These are phyloP conservation scores for Syncephalastrum contaminatum DNA, from an alignment of 371 early-diverging fungal genomes.

Conservation along the genomic window DNA sequence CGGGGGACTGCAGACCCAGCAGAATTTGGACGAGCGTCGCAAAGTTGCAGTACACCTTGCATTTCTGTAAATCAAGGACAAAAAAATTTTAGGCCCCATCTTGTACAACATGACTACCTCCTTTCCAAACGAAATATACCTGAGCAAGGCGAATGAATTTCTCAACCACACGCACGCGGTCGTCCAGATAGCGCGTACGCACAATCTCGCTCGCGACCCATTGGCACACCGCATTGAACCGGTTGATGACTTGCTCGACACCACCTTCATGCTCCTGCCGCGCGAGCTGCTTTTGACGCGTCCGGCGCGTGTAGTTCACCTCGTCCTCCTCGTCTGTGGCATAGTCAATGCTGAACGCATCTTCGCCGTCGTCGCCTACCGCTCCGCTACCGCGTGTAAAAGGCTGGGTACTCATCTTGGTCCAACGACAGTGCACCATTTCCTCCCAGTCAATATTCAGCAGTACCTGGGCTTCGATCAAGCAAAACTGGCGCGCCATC, in stretches of 20 bases:
- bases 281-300: conserved; percentile 14
- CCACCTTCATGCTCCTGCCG: conserved; percentile 27
- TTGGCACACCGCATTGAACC: conserved; percentile 69
- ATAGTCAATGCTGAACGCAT: conserved; percentile 8
- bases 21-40: conserved; percentile 62
- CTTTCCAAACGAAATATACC: conserved; percentile 27
- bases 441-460: conserved; percentile 63
- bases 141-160: conserved; percentile 74
- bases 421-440: conserved; percentile 61
- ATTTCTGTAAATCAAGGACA: conserved; percentile 41
- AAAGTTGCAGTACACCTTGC: conserved; percentile 63
- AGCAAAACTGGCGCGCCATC: conserved; percentile 62
- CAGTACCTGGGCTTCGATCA: conserved; percentile 57
- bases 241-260: conserved; percentile 61
- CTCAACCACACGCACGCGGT: conserved; percentile 66
- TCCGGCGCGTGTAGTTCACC: conserved; percentile 18
- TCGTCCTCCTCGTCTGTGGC: conserved; percentile 6
- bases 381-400: not conserved
- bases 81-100: not conserved
- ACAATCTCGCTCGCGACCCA: conserved; percentile 76
- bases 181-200: conserved; percentile 46
- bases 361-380: conserved; percentile 11
- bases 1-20: conserved; percentile 61
- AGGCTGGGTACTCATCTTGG: conserved; percentile 35
- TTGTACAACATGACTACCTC: not conserved